These are phyloP conservation scores for Karstenula rhodostoma DNA, from an alignment of 2,329 filamentous ascomycete genomes.

Conservation along the genomic window DNA sequence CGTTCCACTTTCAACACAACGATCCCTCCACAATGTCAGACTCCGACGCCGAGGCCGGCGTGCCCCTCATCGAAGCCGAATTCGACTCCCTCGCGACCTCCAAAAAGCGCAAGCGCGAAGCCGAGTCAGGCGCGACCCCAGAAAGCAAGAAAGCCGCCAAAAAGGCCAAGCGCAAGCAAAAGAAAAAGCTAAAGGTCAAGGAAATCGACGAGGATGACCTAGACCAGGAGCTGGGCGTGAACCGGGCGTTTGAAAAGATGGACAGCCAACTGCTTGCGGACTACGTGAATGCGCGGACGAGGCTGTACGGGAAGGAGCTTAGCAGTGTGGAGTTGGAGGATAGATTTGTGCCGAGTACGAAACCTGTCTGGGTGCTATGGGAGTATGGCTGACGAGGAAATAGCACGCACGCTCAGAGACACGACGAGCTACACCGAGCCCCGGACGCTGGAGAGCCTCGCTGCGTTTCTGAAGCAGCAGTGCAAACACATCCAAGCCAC, in stretches of 20 bases:
- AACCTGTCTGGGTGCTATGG: neutral
- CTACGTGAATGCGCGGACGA: conserved; percentile 80
- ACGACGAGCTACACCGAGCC: conserved; percentile 76
- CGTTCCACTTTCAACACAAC: conserved; percentile 29
- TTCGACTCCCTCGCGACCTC: conserved; percentile 43
- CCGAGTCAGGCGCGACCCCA: conserved; percentile 38
- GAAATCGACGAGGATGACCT: conserved; percentile 70
- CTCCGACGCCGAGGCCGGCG: conserved; percentile 52
- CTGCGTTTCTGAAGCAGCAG: conserved; percentile 77
- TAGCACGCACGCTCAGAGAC: conserved; percentile 79
- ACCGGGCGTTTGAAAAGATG: conserved; percentile 82
- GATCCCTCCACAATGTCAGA: conserved; percentile 53
- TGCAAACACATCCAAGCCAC: conserved; percentile 68
- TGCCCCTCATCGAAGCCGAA: conserved; percentile 55
- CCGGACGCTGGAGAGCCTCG: conserved; percentile 75
- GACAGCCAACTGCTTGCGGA: conserved; percentile 85
- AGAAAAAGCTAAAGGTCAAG: conserved; percentile 63
- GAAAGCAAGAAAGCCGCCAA: conserved; percentile 47
- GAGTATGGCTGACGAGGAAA: conserved; percentile 20
- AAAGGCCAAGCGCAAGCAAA: conserved; percentile 57
- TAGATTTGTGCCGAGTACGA: conserved; percentile 77
- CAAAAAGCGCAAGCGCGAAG: conserved; percentile 54
- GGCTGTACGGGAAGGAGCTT: conserved; percentile 79
- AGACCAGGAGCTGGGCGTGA: conserved; percentile 65
- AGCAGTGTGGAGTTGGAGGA: conserved; percentile 87